phyloP scores from a whole-genome alignment of 2,329 filamentous ascomycete genomes.

The Magnaporthiopsis poae region DNA sequence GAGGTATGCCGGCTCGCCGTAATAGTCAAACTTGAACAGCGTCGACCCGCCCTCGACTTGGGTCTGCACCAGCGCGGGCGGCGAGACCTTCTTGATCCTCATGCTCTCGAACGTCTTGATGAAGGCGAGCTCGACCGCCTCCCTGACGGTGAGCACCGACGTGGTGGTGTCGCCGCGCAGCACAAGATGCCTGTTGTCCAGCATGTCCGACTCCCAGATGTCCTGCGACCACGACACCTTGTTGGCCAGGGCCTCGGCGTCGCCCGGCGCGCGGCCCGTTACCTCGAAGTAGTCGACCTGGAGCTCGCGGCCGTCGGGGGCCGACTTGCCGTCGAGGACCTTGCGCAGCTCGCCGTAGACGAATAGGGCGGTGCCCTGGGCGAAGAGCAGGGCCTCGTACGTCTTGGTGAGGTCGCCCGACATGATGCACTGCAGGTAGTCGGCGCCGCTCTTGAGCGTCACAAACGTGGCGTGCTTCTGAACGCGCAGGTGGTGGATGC shows the following conservation, averaged over 20 bases:
- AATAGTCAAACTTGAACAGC: constrained; percentile 63
- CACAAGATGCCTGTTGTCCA: constrained; percentile 69
- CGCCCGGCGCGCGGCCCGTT: constrained; percentile 68
- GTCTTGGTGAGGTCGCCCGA: constrained; percentile 73
- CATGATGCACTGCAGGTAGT: constrained; percentile 75
- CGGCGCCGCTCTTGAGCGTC: constrained; percentile 76
- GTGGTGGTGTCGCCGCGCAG: constrained; percentile 76
- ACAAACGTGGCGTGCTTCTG: constrained; percentile 84
- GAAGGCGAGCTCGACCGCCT: constrained; percentile 73
- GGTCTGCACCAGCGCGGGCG: constrained; percentile 86
- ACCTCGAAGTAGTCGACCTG: constrained; percentile 84
- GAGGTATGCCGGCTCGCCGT: constrained; percentile 72
- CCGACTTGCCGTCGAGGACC: constrained; percentile 67
- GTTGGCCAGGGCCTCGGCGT: constrained; percentile 87
- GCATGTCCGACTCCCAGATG: constrained; percentile 34
- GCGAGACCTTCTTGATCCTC: constrained; percentile 71
- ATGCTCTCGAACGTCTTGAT: constrained; percentile 67
- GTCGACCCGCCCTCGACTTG: constrained; percentile 89
- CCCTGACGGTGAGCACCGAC: constrained; percentile 79
- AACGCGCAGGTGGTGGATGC: constrained; percentile 69
- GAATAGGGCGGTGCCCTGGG: constrained; percentile 76
- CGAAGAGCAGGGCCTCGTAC: constrained; percentile 81
- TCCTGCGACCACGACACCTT: constrained; percentile 51
- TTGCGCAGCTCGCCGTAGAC: constrained; percentile 75
- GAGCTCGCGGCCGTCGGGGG: constrained; percentile 75